A percentile compares a stretch with the other conserved stretches of the same genome.
Evolutionary conservation across 2,329 filamentous ascomycete genomes (phyloP).

Genomic region (Byssochlamys sp.): DNA sequence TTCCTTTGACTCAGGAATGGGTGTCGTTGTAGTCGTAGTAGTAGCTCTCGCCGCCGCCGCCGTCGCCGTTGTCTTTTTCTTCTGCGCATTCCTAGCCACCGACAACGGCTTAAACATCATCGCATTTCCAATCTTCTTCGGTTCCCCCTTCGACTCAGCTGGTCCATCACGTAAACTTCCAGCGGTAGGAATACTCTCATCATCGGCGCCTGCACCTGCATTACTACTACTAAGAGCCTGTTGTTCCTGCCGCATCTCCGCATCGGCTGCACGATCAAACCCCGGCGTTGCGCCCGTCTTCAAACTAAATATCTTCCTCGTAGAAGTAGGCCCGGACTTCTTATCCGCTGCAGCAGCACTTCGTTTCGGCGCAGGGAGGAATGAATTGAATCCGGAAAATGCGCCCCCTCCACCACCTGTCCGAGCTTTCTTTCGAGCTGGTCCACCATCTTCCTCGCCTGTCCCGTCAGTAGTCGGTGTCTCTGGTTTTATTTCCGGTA

Average conservation of each 20-base stretch:
- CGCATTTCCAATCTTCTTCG: conserved; percentile 60
- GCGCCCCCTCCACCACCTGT: conserved; percentile 54
- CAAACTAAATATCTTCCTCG: conserved; percentile 56
- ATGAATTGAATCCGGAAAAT: conserved; percentile 74
- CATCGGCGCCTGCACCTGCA: conserved; percentile 20
- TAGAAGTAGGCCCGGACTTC: conserved; percentile 25
- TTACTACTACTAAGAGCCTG: conserved; percentile 11
- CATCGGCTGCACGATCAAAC: conserved; percentile 57
- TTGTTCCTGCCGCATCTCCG: conserved; percentile 23
- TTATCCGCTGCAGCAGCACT: conserved; percentile 14
- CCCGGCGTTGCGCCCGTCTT: conserved; percentile 77
- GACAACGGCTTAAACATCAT: conserved; percentile 85
- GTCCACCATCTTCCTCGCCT: conserved; percentile 39
- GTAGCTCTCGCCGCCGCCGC: conserved; percentile 11
- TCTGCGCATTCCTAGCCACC: conserved; percentile 63
- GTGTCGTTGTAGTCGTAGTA: conserved; percentile 12
- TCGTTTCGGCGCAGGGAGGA: conserved; percentile 74
- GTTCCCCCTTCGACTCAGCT: conserved; percentile 15
- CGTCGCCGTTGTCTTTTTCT: conserved; percentile 45
- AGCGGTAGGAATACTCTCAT: conserved; percentile 19
- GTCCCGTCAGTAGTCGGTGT: conserved; percentile 25
- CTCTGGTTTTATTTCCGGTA: conserved; percentile 48
- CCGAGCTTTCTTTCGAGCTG: conserved; percentile 62
- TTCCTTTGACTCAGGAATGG: conserved; percentile 6
- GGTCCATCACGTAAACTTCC: conserved; percentile 12